phyloP scores from a whole-genome alignment of 495 filamentous ascomycete species.

The Baudoinia panamericana region DNA sequence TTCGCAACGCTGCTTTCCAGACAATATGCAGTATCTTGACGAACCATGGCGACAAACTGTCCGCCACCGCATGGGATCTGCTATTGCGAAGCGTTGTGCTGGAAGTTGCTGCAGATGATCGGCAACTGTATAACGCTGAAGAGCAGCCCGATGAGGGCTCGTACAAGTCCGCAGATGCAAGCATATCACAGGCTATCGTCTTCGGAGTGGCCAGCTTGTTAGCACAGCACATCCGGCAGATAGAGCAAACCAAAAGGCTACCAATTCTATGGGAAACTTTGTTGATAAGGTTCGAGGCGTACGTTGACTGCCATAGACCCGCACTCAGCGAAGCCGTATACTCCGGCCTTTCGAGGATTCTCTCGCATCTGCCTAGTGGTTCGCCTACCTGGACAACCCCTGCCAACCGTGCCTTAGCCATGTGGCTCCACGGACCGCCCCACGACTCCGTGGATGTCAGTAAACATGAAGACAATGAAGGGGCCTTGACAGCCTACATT shows the following conservation, averaged over 20 bases:
- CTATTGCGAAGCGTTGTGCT: conserved; percentile 24
- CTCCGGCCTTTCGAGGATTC: conserved; percentile 19
- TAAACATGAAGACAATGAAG: conserved; percentile 50
- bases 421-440: conserved; percentile 17
- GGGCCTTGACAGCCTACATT: conserved; percentile 66
- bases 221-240: conserved; percentile 14
- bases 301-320: conserved; percentile 24
- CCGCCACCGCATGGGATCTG: conserved; percentile 65
- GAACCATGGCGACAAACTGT: conserved; percentile 71
- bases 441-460: conserved; percentile 30
- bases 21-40: conserved; percentile 85
- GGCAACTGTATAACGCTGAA: conserved; percentile 40
- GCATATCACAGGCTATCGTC: conserved; percentile 11
- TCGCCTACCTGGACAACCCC: conserved; percentile 8
- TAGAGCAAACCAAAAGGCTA: conserved; percentile 17
- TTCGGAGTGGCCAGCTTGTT: conserved; percentile 7
- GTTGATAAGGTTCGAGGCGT: conserved; percentile 18
- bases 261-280: conserved; percentile 24
- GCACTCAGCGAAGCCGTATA: conserved; percentile 24
- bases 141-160: not conserved
- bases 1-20: conserved; percentile 85
- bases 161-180: not conserved
- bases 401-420: conserved; percentile 5
- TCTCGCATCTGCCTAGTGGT: conserved; percentile 12
- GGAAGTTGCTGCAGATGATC: conserved; percentile 25